Percentiles rank a stretch among this genome's conserved stretches.
phyloP scores from a whole-genome alignment of 2,329 filamentous ascomycete genomes.

The Westerdykella ornata region DNA sequence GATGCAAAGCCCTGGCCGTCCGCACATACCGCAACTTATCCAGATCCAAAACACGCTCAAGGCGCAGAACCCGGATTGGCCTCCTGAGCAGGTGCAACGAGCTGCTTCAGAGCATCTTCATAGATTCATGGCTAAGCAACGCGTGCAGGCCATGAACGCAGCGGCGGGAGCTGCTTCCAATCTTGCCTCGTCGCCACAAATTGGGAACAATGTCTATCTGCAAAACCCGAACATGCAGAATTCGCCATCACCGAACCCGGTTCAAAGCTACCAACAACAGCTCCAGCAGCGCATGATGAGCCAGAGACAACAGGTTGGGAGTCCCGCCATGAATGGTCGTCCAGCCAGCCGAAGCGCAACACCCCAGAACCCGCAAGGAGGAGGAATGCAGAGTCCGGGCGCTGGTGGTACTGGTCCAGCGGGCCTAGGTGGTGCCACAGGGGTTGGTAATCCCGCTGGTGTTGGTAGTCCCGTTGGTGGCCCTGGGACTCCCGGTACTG shows the following conservation, averaged over 20 bases:
- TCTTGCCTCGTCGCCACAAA: slow-evolving; percentile 27
- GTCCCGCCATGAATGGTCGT: slow-evolving; percentile 27
- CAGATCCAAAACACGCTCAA: slow-evolving; percentile 30
- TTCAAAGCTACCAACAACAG: slow-evolving; percentile 34
- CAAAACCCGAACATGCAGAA: slow-evolving; percentile 27
- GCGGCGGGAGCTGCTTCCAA: slow-evolving; percentile 28
- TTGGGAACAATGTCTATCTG: slow-evolving; percentile 31
- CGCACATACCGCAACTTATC: slow-evolving; percentile 30
- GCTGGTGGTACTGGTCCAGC: not conserved
- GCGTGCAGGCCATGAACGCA: slow-evolving; percentile 34
- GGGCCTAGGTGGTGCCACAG: no score
- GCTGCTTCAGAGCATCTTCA: slow-evolving; percentile 31
- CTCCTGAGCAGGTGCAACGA: slow-evolving; percentile 29
- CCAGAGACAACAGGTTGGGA: slow-evolving; percentile 23
- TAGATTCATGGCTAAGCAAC: slow-evolving; percentile 28
- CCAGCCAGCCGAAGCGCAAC: slow-evolving; percentile 35
- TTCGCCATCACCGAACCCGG: slow-evolving; percentile 26
- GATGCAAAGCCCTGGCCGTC: slow-evolving; percentile 25
- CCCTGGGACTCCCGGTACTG: no score
- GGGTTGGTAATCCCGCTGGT: no score
- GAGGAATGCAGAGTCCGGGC: slow-evolving; percentile 29
- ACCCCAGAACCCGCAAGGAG: slow-evolving; percentile 30
- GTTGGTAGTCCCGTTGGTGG: no score
- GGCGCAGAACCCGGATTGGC: slow-evolving; percentile 34
- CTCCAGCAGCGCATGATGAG: slow-evolving; percentile 36